Evolutionary conservation across 768 basidiomycete genomes (phyloP).

Genomic region (Hypholoma sublateritium): DNA sequence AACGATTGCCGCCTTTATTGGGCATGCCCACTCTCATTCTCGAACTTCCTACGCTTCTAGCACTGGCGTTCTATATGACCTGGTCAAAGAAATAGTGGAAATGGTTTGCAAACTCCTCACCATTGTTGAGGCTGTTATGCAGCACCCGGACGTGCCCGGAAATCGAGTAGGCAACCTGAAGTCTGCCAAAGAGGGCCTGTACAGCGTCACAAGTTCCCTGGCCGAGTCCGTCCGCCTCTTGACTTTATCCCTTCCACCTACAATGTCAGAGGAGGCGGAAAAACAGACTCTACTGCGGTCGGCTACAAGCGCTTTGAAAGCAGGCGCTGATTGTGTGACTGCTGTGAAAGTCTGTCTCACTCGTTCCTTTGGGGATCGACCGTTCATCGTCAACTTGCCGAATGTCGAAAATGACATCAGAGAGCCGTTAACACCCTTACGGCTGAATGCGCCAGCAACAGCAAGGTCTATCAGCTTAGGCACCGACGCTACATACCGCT

Average conservation of each 20-base stretch:
- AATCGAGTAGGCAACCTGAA: constrained; percentile 66
- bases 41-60: constrained; percentile 89
- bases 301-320: constrained; percentile 86
- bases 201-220: constrained; percentile 80
- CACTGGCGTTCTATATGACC: constrained; percentile 91
- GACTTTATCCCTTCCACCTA: constrained; percentile 47
- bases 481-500: constrained; percentile 29
- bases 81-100: constrained; percentile 93
- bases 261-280: constrained; percentile 77
- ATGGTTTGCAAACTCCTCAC: constrained; percentile 89
- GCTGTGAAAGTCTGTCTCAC: constrained; percentile 82
- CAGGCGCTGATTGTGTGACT: constrained; percentile 85
- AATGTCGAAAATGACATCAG: constrained; percentile 43
- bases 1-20: constrained; percentile 96
- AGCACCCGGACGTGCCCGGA: constrained; percentile 66
- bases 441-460: constrained; percentile 41
- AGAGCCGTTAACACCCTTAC: constrained; percentile 42
- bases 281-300: constrained; percentile 74
- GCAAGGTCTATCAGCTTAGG: constrained; percentile 31
- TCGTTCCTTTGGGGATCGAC: constrained; percentile 57
- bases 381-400: constrained; percentile 68
- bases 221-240: constrained; percentile 86
- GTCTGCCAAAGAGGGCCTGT: constrained; percentile 76
- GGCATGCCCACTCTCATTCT: constrained; percentile 92
- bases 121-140: constrained; percentile 86